A percentile compares a stretch with the other conserved stretches of the same genome.
Conservation (phyloP, 257 asterid genomes). For the Solanum virginianum region DNA sequence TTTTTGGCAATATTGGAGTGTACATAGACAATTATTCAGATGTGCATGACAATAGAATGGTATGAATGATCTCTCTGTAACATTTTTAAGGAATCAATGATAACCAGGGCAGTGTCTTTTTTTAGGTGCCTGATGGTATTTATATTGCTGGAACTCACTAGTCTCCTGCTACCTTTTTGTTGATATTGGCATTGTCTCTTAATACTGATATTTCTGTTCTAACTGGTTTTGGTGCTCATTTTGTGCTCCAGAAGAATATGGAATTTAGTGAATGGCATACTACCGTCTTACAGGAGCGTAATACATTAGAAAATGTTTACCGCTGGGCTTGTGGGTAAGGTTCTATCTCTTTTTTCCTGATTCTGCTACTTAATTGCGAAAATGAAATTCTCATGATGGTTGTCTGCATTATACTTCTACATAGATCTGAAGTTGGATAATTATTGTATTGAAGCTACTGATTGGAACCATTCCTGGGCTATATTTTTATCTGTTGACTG, state of each 20-base stretch:
- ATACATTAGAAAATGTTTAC: conserved; percentile 54
- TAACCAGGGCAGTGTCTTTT: neutral
- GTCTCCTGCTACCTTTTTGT: neutral
- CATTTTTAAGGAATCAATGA: neutral
- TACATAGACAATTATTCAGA: neutral
- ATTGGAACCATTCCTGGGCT: neutral
- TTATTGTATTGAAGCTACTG: neutral
- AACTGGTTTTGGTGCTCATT: neutral
- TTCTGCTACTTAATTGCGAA: neutral
- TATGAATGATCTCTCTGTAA: neutral
- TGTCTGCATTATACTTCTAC: neutral
- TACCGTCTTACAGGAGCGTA: conserved; percentile 69
- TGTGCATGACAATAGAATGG: neutral
- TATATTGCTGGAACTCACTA: neutral
- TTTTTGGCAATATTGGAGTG: neutral
- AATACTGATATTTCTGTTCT: neutral
- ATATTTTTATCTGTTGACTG: neutral
- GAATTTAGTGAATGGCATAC: conserved; percentile 77
- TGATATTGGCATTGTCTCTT: neutral
- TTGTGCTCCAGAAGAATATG: conserved; percentile 44
- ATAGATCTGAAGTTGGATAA: neutral
- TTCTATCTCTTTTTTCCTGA: neutral
- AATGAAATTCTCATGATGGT: neutral
- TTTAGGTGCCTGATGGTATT: neutral
- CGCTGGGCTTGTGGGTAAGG: conserved; percentile 97